Base-by-base conservation (phyloP, 352 stramenopile species). In the Phytophthora melonis region DNA sequence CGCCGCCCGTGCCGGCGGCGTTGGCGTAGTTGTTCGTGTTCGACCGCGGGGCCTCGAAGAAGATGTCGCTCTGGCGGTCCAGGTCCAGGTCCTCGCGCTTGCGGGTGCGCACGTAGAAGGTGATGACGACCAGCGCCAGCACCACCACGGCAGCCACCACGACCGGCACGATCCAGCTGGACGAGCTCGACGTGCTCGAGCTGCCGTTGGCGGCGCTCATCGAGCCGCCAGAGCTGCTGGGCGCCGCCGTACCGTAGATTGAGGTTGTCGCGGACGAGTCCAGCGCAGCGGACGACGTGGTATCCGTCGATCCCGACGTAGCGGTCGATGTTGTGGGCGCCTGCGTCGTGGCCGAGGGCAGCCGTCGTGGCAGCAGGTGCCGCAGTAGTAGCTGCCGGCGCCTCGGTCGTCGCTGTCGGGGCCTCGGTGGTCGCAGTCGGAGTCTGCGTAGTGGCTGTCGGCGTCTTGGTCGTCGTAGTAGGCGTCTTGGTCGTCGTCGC, bases 131-230 rank as follows among this genome's bases (percentile, higher is more conserved):
- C 27, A 93, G 63, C 6, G 82, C 83, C 4, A 79, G 53, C 52
- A 93, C 72, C 47, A 93, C 78, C 3, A 91, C 82, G 2, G 79
- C 77, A 16, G 79, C 86, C 36, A 93, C 86, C 18, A 93, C 74
- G 16, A 83, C 70, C 0, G 86, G 86, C 58, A 90, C 84, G 54
- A 93, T 72, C 83, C 84, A 93, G 1, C 77, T 71, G 32, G 73
- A 77, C 8, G 78, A 52, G 8, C 78, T 78, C 1, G 72, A 78
- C 2, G 62, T 74, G 58, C 55, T 62, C 3, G 70, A 72, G 50
- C 67, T 69, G 23, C 62, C 65, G 3, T 62, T 85, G 13, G 80
- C 58, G 23, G 72, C 70, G 53, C 57, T 61, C 54, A 59, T 58
- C 2, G 53, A 67, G 21, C 61, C 55, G 23, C 52, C 78, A 25